These are phyloP conservation scores for Trichoderma koningiopsis DNA, from an alignment of 2,329 filamentous ascomycete species.

Conservation along the genomic window DNA sequence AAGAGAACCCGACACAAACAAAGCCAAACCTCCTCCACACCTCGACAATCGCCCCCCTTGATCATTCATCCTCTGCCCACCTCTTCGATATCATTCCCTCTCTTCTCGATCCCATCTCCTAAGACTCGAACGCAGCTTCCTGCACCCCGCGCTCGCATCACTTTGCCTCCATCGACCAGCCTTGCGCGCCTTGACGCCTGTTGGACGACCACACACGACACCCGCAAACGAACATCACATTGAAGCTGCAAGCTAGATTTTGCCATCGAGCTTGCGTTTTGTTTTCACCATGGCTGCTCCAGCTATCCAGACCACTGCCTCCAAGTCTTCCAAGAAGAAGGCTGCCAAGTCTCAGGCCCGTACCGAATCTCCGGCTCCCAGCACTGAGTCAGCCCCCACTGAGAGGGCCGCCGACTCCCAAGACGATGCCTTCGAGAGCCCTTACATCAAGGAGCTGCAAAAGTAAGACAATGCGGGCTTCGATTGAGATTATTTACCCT, in stretches of 20 bases:
- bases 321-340: conserved; percentile 72
- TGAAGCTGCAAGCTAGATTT: neutral
- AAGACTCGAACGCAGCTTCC: neutral
- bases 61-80: neutral
- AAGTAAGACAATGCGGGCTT: conserved; percentile 63
- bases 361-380: conserved; percentile 58
- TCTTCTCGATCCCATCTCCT: conserved; percentile 3
- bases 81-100: conserved; percentile 1
- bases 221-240: conserved; percentile 19
- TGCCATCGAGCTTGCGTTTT: conserved; percentile 23
- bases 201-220: conserved; percentile 22
- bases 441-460: conserved; percentile 83
- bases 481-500: neutral
- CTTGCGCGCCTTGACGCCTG: conserved; percentile 9
- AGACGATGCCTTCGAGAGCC: conserved; percentile 68
- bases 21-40: conserved; percentile 25
- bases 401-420: conserved; percentile 57
- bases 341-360: conserved; percentile 53
- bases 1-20: conserved; percentile 24
- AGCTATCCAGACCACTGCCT: conserved; percentile 56
- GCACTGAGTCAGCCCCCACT: conserved; percentile 47
- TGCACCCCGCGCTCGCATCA: conserved; percentile 18
- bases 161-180: neutral
- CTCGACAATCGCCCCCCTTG: neutral
- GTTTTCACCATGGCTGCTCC: conserved; percentile 60